A percentile compares a stretch with the other conserved stretches of the same genome.
Evolutionary conservation across 352 stramenopile genomes (phyloP).

Genomic region (Phytophthora nicotianae): DNA sequence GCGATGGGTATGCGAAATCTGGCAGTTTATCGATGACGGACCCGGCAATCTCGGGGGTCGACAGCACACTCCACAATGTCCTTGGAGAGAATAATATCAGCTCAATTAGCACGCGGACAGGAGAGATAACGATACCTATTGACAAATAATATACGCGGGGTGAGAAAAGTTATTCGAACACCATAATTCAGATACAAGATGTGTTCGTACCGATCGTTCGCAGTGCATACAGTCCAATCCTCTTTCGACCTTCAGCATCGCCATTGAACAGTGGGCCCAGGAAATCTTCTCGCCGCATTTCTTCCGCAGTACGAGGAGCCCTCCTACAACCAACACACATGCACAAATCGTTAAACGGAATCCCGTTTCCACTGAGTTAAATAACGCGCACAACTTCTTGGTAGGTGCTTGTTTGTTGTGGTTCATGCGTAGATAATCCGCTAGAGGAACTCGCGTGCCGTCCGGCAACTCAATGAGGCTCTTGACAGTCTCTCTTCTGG

Average conservation of each 20-base stretch:
- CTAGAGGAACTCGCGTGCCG: conserved; percentile 56
- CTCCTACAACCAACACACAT: conserved; percentile 37
- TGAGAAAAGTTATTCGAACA: background rate
- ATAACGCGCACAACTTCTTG: conserved; percentile 61
- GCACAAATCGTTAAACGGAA: conserved; percentile 6
- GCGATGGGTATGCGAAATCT: conserved; percentile 25
- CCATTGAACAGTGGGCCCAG: conserved; percentile 73
- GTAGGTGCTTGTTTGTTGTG: conserved; percentile 31
- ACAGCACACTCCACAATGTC: conserved; percentile 48
- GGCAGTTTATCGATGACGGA: conserved; percentile 48
- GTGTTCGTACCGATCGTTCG: conserved; percentile 46
- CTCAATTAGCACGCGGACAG: conserved; percentile 56
- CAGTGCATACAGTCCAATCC: conserved; percentile 59
- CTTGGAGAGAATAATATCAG: conserved; percentile 54
- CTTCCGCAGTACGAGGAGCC: conserved; percentile 36
- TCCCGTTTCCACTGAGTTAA: background rate
- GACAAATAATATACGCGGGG: background rate
- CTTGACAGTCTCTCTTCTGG: conserved; percentile 36
- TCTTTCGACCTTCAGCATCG: conserved; percentile 50
- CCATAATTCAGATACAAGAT: background rate
- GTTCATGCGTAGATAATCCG: conserved; percentile 68
- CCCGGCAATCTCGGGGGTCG: conserved; percentile 28
- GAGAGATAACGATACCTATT: conserved; percentile 57
- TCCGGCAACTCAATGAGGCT: conserved; percentile 68
- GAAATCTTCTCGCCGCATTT: conserved; percentile 69